These are phyloP conservation scores for Fusarium burgessii DNA, from an alignment of 2,329 filamentous ascomycete species.

Conservation along the genomic window DNA sequence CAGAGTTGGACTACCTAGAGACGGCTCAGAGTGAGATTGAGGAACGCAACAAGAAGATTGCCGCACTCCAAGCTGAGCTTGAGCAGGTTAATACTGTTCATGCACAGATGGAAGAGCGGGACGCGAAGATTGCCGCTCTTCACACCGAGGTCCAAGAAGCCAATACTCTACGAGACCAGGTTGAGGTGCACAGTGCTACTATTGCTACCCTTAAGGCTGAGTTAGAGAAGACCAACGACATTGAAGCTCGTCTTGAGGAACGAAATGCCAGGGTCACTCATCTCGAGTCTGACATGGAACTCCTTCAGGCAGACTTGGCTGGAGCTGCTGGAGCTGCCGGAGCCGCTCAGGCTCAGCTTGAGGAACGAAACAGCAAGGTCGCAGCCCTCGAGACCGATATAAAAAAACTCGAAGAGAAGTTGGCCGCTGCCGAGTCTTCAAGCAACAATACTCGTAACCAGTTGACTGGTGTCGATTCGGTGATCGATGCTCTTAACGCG, in stretches of 20 bases:
- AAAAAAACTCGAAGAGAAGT: conserved; percentile 42
- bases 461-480: conserved; percentile 48
- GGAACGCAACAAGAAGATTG: conserved; percentile 32
- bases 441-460: conserved; percentile 53
- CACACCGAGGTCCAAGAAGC: conserved; percentile 36
- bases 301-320: conserved; percentile 36
- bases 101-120: conserved; percentile 27
- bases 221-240: conserved; percentile 28
- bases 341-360: conserved; percentile 34
- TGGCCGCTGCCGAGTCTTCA: conserved; percentile 53
- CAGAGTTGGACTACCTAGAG: conserved; percentile 33
- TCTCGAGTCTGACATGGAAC: conserved; percentile 52
- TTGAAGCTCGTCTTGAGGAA: conserved; percentile 34
- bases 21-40: conserved; percentile 36
- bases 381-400: conserved; percentile 55
- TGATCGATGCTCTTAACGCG: conserved; percentile 45
- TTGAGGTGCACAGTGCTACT: conserved; percentile 37
- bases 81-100: conserved; percentile 37
- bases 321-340: conserved; percentile 36
- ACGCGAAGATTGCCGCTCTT: conserved; percentile 29
- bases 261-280: conserved; percentile 38
- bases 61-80: conserved; percentile 50
- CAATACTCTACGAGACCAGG: conserved; percentile 21
- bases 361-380: conserved; percentile 59
- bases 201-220: conserved; percentile 40